Percentiles rank a stretch among this genome's conserved stretches.
These are phyloP conservation scores for Aspergillus aculeatus DNA, from an alignment of 2,329 filamentous ascomycete species.

Conservation along the genomic window DNA sequence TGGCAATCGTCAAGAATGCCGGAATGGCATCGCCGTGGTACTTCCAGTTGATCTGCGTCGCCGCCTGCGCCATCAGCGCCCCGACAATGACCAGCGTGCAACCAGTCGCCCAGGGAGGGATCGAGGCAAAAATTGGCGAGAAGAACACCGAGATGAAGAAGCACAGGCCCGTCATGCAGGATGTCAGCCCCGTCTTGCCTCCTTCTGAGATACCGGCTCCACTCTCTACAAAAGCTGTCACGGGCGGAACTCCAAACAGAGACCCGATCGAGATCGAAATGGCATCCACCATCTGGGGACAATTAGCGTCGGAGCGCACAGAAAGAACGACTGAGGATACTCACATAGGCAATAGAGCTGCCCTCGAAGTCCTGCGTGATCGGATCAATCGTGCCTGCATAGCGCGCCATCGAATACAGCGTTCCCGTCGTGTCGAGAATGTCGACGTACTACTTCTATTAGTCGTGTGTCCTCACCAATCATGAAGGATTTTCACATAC, in stretches of 20 bases:
- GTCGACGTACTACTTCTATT: slow-evolving; percentile 64
- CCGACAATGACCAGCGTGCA: slow-evolving; percentile 85
- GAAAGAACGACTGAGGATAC: not conserved
- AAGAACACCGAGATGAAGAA: slow-evolving; percentile 90
- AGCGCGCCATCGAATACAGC: slow-evolving; percentile 85
- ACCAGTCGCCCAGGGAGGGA: slow-evolving; percentile 85
- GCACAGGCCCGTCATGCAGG: slow-evolving; percentile 73
- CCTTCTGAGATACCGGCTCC: slow-evolving; percentile 87
- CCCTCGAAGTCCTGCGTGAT: slow-evolving; percentile 85
- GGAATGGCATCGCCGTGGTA: slow-evolving; percentile 83
- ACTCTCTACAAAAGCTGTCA: slow-evolving; percentile 86
- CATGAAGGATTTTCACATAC: slow-evolving; percentile 10
- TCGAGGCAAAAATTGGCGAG: slow-evolving; percentile 84
- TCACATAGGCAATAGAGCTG: slow-evolving; percentile 72
- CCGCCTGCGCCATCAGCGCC: slow-evolving; percentile 78
- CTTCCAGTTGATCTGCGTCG: slow-evolving; percentile 82
- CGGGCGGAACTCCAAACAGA: slow-evolving; percentile 73
- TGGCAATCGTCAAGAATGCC: slow-evolving; percentile 76
- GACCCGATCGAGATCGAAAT: slow-evolving; percentile 76
- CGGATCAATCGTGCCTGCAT: slow-evolving; percentile 76
- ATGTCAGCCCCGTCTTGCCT: slow-evolving; percentile 79
- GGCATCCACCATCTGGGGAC: slow-evolving; percentile 66
- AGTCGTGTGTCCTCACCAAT: not conserved
- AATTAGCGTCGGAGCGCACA: not conserved
- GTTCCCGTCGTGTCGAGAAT: slow-evolving; percentile 86